Evolutionary conservation across 768 basidiomycete genomes (phyloP), one percentile per base, ranked within the genome.

Genomic region (Imleria badia): DNA sequence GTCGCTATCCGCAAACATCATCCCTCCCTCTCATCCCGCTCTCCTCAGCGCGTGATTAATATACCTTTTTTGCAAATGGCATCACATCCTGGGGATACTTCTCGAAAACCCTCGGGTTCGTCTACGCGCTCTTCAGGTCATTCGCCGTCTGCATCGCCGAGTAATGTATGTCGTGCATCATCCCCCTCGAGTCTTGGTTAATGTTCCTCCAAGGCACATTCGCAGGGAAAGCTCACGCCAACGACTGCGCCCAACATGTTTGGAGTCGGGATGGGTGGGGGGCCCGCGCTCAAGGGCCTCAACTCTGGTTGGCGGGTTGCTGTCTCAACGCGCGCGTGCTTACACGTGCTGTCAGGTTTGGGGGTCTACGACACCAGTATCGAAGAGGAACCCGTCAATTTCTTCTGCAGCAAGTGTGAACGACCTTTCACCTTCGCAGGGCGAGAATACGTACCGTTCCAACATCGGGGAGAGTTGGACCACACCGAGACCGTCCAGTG

Each of bases 51-150:
- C 63, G 68, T 67, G 65, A 61, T 67, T 66, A 65, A 65, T 62
- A 60, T 61, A 62, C 34, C 54, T 58, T 48, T 53, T 56, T 43
- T 59, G 54, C 4, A 56, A 47, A 76, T 72, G 68, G 61, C 57
- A 61, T 70, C 68, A 60, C 75, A 62, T 52, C 51, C 60, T 61
- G 75, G 72, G 43, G 73, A 77, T 60, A 75, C 79, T 41, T 78
- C 85, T 22, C 81, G 84, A 64, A 87, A 87, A 64, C 83, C 85
- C 39, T 87, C 87, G 33, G 81, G 80, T 51, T 85, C 87, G 26
- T 85, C 86, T n/a, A 79, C 80, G 17, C 84, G 80, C 55, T 86
- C 86, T 45, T 75, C 76, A 43, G 76, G 78, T 30, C 85, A 80
- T 62, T 87, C 87, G 3, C 86, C 87, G 0, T 73, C 82, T 36